Conservation (phyloP, 1,139 yeast genomes). For the Nadsonia starkeyi-henricii region DNA sequence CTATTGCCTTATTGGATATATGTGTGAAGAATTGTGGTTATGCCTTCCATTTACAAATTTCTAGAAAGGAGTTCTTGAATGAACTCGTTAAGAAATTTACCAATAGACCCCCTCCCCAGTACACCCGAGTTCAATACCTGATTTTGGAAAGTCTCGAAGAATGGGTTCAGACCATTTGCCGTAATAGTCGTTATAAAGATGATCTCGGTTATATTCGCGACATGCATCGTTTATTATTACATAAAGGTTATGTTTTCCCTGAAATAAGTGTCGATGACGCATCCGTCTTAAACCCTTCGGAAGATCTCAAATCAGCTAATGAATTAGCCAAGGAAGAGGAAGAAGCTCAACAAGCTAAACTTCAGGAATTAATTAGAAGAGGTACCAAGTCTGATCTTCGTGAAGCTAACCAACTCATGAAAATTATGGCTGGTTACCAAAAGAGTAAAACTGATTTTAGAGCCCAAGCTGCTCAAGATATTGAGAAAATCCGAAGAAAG, state of each 20-base stretch:
- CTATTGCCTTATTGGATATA: constrained; percentile 58
- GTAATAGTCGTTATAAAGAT: constrained; percentile 77
- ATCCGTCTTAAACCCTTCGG: constrained; percentile 87
- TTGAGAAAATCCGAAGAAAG: constrained; percentile 73
- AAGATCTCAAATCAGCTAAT: constrained; percentile 72
- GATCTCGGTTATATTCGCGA: constrained; percentile 88
- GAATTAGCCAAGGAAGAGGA: constrained; percentile 90
- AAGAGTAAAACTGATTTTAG: constrained; percentile 65
- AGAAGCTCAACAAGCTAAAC: constrained; percentile 83
- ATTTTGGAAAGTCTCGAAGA: constrained; percentile 87
- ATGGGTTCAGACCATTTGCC: constrained; percentile 93
- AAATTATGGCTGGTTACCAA: constrained; percentile 88
- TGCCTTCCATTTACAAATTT: constrained; percentile 88
- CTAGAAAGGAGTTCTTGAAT: constrained; percentile 86
- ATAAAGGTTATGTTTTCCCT: constrained; percentile 87
- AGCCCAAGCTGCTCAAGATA: constrained; percentile 70
- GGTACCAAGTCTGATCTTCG: constrained; percentile 92
- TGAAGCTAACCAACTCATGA: constrained; percentile 94
- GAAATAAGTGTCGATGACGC: constrained; percentile 83
- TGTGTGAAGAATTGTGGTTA: constrained; percentile 96
- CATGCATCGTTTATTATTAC: constrained; percentile 81
- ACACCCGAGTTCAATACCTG: constrained; percentile 68
- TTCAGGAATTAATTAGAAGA: constrained; percentile 87
- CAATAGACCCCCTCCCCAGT: constrained; percentile 82
- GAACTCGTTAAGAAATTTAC: constrained; percentile 90